phyloP scores from a whole-genome alignment of 1,284 basidiomycete genomes.

The Tylopilus orsonianus region DNA sequence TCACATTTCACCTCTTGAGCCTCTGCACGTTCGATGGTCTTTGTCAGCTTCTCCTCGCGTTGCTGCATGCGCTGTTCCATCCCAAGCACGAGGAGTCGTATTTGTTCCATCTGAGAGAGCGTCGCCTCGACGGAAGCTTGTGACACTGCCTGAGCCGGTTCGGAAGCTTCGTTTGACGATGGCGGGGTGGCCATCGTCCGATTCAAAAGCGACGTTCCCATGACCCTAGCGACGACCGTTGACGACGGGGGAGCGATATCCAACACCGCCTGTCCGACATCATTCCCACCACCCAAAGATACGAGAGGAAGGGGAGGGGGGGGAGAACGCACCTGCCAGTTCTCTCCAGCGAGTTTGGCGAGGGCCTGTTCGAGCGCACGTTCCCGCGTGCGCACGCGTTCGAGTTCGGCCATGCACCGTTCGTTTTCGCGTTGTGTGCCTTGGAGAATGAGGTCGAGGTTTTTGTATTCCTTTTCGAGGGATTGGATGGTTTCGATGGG shows the following conservation, averaged over 20 bases:
- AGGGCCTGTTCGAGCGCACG: constrained; percentile 71
- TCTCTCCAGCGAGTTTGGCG: constrained; percentile 64
- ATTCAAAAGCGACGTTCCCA: constrained; percentile 26
- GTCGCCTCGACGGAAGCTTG: constrained; percentile 31
- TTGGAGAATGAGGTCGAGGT: constrained; percentile 66
- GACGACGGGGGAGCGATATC: constrained; percentile 46
- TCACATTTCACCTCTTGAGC: constrained; percentile 46
- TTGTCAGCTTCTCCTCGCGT: constrained; percentile 61
- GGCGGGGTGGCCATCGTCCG: constrained; percentile 15
- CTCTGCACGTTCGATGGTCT: constrained; percentile 63
- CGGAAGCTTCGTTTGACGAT: constrained; percentile 17
- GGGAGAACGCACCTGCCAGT: constrained; percentile 74
- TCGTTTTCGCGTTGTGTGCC: constrained; percentile 80
- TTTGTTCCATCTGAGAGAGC: constrained; percentile 65
- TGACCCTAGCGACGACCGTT: constrained; percentile 29
- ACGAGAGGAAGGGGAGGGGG: neutral
- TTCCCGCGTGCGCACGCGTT: constrained; percentile 63
- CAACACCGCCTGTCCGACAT: constrained; percentile 52
- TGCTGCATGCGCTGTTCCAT: constrained; percentile 72
- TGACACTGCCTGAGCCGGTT: constrained; percentile 14
- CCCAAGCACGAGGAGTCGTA: constrained; percentile 67
- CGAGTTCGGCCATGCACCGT: constrained; percentile 71
- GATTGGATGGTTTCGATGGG: constrained; percentile 61
- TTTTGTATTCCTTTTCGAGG: constrained; percentile 67
- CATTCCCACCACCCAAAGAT: neutral